Conservation (phyloP, 805 yeast genomes). For the Spathaspora sp. region DNA sequence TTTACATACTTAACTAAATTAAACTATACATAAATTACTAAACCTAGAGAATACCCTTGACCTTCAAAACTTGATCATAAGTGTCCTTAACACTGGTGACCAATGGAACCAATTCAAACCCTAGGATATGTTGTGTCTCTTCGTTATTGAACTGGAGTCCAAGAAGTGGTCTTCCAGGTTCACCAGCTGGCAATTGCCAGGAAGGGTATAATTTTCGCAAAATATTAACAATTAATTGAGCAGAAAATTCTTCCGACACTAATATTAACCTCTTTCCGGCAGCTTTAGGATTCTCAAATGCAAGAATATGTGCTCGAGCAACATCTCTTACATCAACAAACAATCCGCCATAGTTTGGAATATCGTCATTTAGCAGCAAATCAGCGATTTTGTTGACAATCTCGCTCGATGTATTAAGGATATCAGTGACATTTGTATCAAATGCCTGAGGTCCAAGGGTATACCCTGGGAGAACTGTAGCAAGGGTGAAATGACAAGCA, state of each 20-base stretch:
- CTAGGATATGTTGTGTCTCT: slow-evolving; percentile 16
- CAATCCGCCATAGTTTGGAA: slow-evolving; percentile 9
- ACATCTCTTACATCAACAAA: slow-evolving; percentile 61
- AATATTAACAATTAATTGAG: slow-evolving; percentile 17
- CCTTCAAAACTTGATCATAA: slow-evolving; percentile 15
- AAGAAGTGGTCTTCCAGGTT: slow-evolving; percentile 9
- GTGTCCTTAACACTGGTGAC: slow-evolving; percentile 23
- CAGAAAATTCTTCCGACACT: slow-evolving; percentile 12
- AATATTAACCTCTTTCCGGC: slow-evolving; percentile 29
- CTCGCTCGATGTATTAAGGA: slow-evolving; percentile 25
- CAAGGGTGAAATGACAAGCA: slow-evolving; percentile 27
- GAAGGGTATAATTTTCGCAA: slow-evolving; percentile 21
- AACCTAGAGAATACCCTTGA: slow-evolving; percentile 1
- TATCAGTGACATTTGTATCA: slow-evolving; percentile 24
- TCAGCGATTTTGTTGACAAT: slow-evolving; percentile 21
- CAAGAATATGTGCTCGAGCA: slow-evolving; percentile 52
- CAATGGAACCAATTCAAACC: slow-evolving; percentile 18
- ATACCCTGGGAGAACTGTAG: slow-evolving; percentile 32
- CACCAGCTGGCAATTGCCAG: slow-evolving; percentile 14
- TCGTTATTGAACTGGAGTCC: slow-evolving; percentile 8
- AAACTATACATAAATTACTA: neutral
- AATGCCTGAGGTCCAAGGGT: slow-evolving; percentile 43
- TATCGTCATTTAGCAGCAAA: slow-evolving; percentile 14
- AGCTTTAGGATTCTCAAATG: slow-evolving; percentile 36
- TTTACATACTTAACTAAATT: too few species aligned